Percentiles rank a stretch among this genome's conserved stretches.
Evolutionary conservation across 108 stramenopile genomes (phyloP).

Genomic region (Cyclotella kingstonii): DNA sequence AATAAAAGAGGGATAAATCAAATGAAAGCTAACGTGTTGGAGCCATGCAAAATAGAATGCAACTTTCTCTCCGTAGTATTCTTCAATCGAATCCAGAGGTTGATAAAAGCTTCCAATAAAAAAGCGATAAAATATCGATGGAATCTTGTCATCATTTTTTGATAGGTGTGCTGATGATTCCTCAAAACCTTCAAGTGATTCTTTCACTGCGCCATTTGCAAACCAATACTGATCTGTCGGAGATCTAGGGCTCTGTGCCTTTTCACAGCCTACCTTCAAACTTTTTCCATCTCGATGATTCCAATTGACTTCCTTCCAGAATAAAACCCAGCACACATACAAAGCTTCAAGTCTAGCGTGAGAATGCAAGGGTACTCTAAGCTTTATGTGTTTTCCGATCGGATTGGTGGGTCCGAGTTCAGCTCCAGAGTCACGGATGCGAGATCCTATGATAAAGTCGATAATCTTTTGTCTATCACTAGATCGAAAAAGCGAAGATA

Average conservation of each 20-base stretch:
- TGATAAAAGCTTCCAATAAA: conserved; percentile 80
- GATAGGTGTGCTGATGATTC: not conserved
- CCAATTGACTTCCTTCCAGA: conserved; percentile 73
- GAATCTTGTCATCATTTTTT: conserved; percentile 25
- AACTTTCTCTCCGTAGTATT: conserved; percentile 96
- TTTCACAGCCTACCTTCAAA: conserved; percentile 21
- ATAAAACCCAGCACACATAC: conserved; percentile 73
- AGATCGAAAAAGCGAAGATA: conserved; percentile 73
- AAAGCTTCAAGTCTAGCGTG: conserved; percentile 68
- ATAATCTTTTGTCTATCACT: conserved; percentile 85
- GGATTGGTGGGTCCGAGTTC: conserved; percentile 76
- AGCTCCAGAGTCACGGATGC: conserved; percentile 89
- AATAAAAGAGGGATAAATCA: conserved; percentile 65
- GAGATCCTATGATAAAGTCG: conserved; percentile 85
- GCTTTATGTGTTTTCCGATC: conserved; percentile 80
- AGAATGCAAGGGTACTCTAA: conserved; percentile 86
- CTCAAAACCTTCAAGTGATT: conserved; percentile 7
- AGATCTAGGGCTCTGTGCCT: conserved; percentile 4
- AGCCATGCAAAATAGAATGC: conserved; percentile 99
- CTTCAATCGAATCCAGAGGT: conserved; percentile 91
- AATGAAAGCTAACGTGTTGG: conserved; percentile 86
- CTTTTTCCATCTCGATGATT: conserved; percentile 40
- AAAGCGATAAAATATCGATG: conserved; percentile 64
- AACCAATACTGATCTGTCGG: not conserved
- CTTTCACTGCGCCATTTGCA: not conserved